Base-by-base conservation (phyloP, 1,284 basidiomycete species). In the Volvariella volvacea region DNA sequence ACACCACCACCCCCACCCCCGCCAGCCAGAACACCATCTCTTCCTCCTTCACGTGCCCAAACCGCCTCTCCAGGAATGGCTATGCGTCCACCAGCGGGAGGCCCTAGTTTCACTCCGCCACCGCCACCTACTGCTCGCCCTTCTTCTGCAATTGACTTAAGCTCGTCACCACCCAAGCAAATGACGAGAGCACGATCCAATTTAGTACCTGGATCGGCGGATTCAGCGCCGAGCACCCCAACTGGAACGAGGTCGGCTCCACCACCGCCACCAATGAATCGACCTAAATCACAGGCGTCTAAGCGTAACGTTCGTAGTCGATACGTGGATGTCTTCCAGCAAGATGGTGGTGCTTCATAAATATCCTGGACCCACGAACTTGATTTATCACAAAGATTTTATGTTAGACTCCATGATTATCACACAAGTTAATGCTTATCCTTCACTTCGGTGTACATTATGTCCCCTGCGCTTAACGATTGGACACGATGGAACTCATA, bases 251-350 rank as follows among this genome's bases (percentile, higher is more conserved):
- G 65, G 40, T 44, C 62, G 45, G 55, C 56, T 22, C 52, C 64
- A 2, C 71, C 72, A 14, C 72, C 74, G 3, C 72, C 71, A 34
- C 73, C 75, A 6, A 15, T 20, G 22, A 69, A 72, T 39, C 72
- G 84, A 37, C 76, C 83, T 14, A 77, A 72, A 51, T 80, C 78
- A 4, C 74, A 76, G 48, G 73, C 78, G 34, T 68, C 74, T 28
- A 92, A 88, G 64, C 81, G 86, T 50, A 82, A 80, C 52, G 68
- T 87, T 41, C 76, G 86, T 44, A 89, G 72, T 62, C 80, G 88
- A 51, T 94, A 94, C 59, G 90, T 94, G 6, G 87, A 90, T 55
- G 83, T 89, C n/a, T 83, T 90, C 63, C 77, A 82, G 51, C 74
- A 83, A 52, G 71, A 74, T 31, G 58, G 48, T 22, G 50, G 54